These are phyloP conservation scores for Jatropha multifida DNA, from an alignment of 441 rosid species.

Conservation along the genomic window DNA sequence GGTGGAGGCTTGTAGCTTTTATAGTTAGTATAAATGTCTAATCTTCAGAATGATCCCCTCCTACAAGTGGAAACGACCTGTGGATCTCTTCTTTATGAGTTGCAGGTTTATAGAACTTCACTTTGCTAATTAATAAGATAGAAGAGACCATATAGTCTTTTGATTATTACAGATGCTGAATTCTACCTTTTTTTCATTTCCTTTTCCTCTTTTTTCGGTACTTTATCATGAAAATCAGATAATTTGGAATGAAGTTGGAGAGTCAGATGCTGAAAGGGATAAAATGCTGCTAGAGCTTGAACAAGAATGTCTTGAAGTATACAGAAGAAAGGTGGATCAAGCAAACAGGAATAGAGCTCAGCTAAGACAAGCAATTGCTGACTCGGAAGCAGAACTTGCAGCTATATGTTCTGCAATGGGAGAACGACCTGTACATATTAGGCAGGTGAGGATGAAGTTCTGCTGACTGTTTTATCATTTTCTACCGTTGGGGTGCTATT, in stretches of 20 bases:
- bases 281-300: constrained; percentile 90
- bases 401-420: constrained; percentile 83
- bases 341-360: constrained; percentile 86
- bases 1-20: no score
- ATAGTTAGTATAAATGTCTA: constrained; percentile 36
- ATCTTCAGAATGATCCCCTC: constrained; percentile 47
- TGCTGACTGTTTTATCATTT: neutral
- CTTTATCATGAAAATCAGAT: constrained; percentile 40
- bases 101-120: constrained; percentile 18
- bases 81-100: constrained; percentile 60
- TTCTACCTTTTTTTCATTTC: neutral
- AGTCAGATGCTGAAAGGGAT: constrained; percentile 75
- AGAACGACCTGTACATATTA: constrained; percentile 80
- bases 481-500: neutral
- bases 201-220: no score
- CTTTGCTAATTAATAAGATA: no score
- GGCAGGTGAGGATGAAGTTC: constrained; percentile 54
- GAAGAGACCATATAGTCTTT: no score
- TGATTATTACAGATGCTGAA: neutral
- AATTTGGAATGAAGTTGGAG: constrained; percentile 99
- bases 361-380: constrained; percentile 78
- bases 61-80: constrained; percentile 75
- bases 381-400: constrained; percentile 87
- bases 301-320: constrained; percentile 90
- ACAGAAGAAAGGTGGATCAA: constrained; percentile 89